phyloP scores from a whole-genome alignment of 139 green algal species.

The Chlamydomonas sp. region DNA sequence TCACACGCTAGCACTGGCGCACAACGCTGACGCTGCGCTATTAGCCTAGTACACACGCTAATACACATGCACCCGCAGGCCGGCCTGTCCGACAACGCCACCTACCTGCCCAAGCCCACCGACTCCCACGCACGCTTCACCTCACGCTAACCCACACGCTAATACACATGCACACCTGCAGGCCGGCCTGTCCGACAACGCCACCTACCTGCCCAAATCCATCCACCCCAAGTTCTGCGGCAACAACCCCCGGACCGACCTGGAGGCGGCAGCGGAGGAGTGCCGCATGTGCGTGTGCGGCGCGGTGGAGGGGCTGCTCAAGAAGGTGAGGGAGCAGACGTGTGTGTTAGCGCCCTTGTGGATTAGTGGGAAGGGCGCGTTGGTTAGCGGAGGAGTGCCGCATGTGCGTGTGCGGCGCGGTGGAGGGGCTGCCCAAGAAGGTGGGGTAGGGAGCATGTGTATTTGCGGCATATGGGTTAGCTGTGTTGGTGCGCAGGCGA shows the following conservation, averaged over 20 bases:
- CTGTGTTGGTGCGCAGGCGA: slow-evolving; percentile 51
- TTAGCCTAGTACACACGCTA: too few species aligned
- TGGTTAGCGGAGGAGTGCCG: slow-evolving; percentile 69
- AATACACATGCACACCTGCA: too few species aligned
- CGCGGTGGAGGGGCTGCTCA: slow-evolving; percentile 44
- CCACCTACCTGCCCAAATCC: slow-evolving; percentile 60
- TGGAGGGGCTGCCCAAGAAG: slow-evolving; percentile 48
- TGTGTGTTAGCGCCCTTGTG: slow-evolving; percentile 2
- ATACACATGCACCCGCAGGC: background rate
- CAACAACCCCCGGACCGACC: slow-evolving; percentile 58
- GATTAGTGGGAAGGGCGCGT: too few species aligned
- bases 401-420: slow-evolving; percentile 73
- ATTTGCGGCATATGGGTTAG: background rate
- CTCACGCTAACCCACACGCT: too few species aligned
- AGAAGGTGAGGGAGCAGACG: slow-evolving; percentile 21
- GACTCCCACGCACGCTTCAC: slow-evolving; percentile 20
- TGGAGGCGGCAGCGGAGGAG: slow-evolving; percentile 72
- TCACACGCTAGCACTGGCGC: too few species aligned
- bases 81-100: slow-evolving; percentile 48
- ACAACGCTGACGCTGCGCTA: too few species aligned
- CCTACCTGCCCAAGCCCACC: slow-evolving; percentile 54
- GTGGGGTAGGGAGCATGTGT: background rate
- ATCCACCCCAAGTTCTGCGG: slow-evolving; percentile 61
- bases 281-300: slow-evolving; percentile 81
- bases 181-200: slow-evolving; percentile 37